phyloP scores from a whole-genome alignment of 2,329 filamentous ascomycete genomes.

The Fusarium sp. region DNA sequence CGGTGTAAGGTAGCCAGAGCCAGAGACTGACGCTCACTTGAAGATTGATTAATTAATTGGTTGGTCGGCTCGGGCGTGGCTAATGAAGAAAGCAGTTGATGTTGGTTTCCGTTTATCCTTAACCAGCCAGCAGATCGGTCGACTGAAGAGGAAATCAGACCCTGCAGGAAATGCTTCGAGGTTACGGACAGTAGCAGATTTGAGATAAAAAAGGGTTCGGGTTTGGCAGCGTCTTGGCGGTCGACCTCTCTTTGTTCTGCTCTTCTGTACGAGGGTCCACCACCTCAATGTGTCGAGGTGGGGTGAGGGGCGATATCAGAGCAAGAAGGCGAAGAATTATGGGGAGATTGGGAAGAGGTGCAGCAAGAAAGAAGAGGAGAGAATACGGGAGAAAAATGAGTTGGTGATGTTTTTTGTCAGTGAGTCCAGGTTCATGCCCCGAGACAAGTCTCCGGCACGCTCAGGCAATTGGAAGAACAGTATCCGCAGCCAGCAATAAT shows the following conservation, averaged over 20 bases:
- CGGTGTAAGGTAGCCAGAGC: conserved; percentile 6
- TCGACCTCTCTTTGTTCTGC: conserved; percentile 36
- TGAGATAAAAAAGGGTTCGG: conserved; percentile 3
- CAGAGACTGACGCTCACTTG: conserved; percentile 2
- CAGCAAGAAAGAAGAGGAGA: conserved; percentile 27
- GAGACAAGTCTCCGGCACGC: conserved; percentile 12
- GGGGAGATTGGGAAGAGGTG: conserved; percentile 29
- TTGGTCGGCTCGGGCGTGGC: conserved; percentile 2
- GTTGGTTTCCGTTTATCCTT: conserved; percentile 7
- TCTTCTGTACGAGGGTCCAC: conserved; percentile 34
- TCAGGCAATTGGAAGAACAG: conserved; percentile 9
- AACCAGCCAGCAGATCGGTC: conserved; percentile 5
- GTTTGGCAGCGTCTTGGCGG: conserved; percentile 20
- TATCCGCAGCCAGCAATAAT: background rate
- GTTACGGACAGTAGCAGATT: background rate
- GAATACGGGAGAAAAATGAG: conserved; percentile 25
- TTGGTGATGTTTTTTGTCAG: conserved; percentile 30
- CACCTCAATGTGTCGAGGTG: conserved; percentile 30
- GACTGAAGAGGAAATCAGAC: background rate
- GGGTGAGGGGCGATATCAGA: conserved; percentile 35
- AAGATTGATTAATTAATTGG: background rate
- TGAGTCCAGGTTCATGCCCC: conserved; percentile 12
- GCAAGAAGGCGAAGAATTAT: conserved; percentile 23
- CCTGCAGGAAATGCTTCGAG: background rate
- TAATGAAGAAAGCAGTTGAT: conserved; percentile 15